These are phyloP conservation scores for Nothomitra cinnamomea DNA, from an alignment of 2,329 filamentous ascomycete species.

Conservation along the genomic window DNA sequence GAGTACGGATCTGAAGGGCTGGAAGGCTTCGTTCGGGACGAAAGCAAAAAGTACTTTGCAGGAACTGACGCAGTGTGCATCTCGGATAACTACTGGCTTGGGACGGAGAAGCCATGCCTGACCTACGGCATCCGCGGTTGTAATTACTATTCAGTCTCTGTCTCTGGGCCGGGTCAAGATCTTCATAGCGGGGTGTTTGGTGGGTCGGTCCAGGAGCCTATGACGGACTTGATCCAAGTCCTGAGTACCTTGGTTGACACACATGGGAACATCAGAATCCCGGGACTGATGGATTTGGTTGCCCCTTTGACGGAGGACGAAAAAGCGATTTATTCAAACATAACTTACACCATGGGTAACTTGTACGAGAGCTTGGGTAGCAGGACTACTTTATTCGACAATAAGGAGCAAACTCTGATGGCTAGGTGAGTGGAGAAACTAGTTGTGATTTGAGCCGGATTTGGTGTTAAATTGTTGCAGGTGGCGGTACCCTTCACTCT, in stretches of 20 bases:
- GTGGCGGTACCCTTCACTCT: conserved; percentile 89
- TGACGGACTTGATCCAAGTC: conserved; percentile 83
- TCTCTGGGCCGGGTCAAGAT: conserved; percentile 83
- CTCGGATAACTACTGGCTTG: conserved; percentile 99
- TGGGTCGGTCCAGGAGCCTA: conserved; percentile 90
- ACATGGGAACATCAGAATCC: conserved; percentile 81
- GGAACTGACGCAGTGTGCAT: conserved; percentile 95
- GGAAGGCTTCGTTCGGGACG: conserved; percentile 81
- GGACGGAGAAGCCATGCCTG: conserved; percentile 93
- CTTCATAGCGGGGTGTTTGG: conserved; percentile 95
- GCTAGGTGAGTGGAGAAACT: conserved; percentile 33
- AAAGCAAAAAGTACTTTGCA: conserved; percentile 88
- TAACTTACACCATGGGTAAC: conserved; percentile 92
- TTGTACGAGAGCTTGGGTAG: conserved; percentile 83
- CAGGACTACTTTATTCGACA: conserved; percentile 68
- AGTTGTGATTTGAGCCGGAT: not conserved
- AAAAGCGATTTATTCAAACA: conserved; percentile 69
- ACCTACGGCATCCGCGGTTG: conserved; percentile 93
- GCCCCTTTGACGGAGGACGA: conserved; percentile 77
- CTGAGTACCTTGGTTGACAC: conserved; percentile 75
- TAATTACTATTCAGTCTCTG: conserved; percentile 91
- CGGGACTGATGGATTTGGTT: conserved; percentile 87
- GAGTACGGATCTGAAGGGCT: conserved; percentile 95
- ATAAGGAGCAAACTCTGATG: conserved; percentile 90
- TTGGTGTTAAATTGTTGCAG: not conserved